Evolutionary conservation across 1,139 yeast genomes (phyloP), one percentile per base, ranked within the genome.

Genomic region (Torulaspora pretoriensis): DNA sequence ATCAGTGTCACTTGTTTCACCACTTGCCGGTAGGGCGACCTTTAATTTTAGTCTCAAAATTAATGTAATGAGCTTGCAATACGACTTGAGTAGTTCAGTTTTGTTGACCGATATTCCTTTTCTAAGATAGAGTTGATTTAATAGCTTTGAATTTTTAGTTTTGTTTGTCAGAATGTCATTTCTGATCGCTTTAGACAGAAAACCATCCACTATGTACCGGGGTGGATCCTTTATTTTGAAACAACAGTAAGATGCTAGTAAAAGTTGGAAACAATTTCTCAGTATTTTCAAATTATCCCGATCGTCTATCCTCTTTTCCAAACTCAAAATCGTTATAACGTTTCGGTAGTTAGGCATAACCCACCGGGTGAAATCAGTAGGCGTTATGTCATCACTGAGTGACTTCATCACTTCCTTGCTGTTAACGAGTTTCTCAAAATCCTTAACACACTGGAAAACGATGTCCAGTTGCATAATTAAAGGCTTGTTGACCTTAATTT

Each of bases 191-290:
- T 40, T 52, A 8, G 37, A 40, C 27, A 48, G 29, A 27, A 49
- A 28, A 8, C 39, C 37, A 10, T 53, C 53, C 3, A 47, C 28
- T 4, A 53, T 14, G 19, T 40, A 48, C 22, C 33, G 45, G 8
- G 40, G 19, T 14, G 43, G 42, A 14, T 29, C 32, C 17, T 38
- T 42, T 8, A 40, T 37, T 24, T 50, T 43, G 13, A 32, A 47
- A 10, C 54, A 40, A 44, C 46, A 51, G 35, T 50, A 48, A 1
- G 60, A 56, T 4, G 50, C 44, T 12, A 57, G 16, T 13, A 55
- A 30, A 7, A 42, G 36, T 40, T 56, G 57, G 12, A 54, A 49
- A 23, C 54, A 48, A 3, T 42, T 33, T n/a, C 39, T 49, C 22
- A 54, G 31, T n/a, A 37, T 46, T 3, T 27, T 22, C 4, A 45